These are phyloP conservation scores for Tylopilus balloui DNA, from an alignment of 768 basidiomycete species.

Conservation along the genomic window DNA sequence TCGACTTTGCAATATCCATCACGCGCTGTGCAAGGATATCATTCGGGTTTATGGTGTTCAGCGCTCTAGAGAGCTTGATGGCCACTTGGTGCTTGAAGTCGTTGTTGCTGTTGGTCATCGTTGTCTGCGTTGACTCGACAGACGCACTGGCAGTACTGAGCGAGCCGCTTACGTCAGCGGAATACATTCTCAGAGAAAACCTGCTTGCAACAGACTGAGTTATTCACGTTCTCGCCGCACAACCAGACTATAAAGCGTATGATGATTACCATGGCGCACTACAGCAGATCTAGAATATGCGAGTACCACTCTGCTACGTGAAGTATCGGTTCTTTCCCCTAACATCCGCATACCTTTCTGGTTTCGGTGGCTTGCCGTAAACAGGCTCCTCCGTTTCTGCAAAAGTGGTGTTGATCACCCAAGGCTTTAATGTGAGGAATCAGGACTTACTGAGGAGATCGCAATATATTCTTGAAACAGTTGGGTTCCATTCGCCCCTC, in stretches of 20 bases:
- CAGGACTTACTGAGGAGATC: conserved; percentile 59
- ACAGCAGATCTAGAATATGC: neutral
- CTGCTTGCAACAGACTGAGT: too few relatives aligned
- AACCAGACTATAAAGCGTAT: too few relatives aligned
- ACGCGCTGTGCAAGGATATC: neutral
- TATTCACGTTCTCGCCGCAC: too few relatives aligned
- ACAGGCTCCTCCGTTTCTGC: conserved; percentile 22
- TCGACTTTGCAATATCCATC: neutral
- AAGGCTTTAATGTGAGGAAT: neutral
- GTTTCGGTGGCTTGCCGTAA: conserved; percentile 28
- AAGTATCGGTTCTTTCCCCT: conserved; percentile 30
- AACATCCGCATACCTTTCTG: conserved; percentile 28
- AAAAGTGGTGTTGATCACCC: neutral
- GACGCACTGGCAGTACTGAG: too few relatives aligned
- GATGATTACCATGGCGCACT: too few relatives aligned
- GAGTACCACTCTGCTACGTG: conserved; percentile 5
- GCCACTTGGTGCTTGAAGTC: neutral
- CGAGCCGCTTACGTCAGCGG: too few relatives aligned
- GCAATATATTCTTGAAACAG: conserved; percentile 61
- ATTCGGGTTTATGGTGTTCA: neutral
- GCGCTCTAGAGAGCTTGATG: neutral
- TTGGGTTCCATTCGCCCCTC: conserved; percentile 69
- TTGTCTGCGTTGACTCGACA: neutral
- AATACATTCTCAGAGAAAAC: too few relatives aligned
- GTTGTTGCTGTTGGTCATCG: neutral